Evolutionary conservation across 768 basidiomycete species (phyloP).

Genomic region (Chalciporus chontae): DNA sequence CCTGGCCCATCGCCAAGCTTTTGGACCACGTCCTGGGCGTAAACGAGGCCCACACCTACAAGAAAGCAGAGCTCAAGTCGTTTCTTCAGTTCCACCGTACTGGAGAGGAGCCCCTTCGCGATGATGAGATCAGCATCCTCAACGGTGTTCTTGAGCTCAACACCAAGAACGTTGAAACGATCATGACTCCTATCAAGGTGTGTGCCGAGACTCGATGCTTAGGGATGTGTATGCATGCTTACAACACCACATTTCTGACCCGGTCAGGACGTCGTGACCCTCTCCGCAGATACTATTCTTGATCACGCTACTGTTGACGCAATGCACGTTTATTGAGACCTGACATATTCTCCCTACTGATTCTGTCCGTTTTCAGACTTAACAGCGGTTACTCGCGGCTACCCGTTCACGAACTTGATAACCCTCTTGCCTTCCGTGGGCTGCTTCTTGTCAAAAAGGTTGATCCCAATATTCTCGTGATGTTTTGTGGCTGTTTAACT

Average conservation of each 20-base stretch:
- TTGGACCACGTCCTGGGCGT: slow-evolving; percentile 80
- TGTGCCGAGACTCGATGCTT: slow-evolving; percentile 11
- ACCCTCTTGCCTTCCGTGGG: slow-evolving; percentile 71
- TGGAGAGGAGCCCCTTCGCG: slow-evolving; percentile 70
- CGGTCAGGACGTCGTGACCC: slow-evolving; percentile 72
- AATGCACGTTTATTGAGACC: slow-evolving; percentile 47
- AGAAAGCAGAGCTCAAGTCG: slow-evolving; percentile 75
- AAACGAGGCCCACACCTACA: slow-evolving; percentile 71
- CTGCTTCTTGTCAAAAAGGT: slow-evolving; percentile 84
- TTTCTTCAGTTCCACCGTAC: slow-evolving; percentile 79
- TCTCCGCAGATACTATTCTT: slow-evolving; percentile 73
- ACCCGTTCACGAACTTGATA: slow-evolving; percentile 75
- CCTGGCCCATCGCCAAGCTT: slow-evolving; percentile 66
- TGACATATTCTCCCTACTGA: slow-evolving; percentile 3
- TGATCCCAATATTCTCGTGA: slow-evolving; percentile 8
- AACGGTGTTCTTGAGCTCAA: slow-evolving; percentile 79
- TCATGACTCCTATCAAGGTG: slow-evolving; percentile 81
- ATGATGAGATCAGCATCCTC: slow-evolving; percentile 79
- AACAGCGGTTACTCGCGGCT: slow-evolving; percentile 90
- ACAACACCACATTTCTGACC: background rate
- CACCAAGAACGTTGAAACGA: slow-evolving; percentile 67
- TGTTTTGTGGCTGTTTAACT: background rate
- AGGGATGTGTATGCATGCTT: background rate
- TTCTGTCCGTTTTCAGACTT: slow-evolving; percentile 39
- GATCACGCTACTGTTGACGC: slow-evolving; percentile 76